A percentile compares a stretch with the other conserved stretches of the same genome.
phyloP scores from a whole-genome alignment of 1,139 yeast species.

The Entelexis paramagnoliae region DNA sequence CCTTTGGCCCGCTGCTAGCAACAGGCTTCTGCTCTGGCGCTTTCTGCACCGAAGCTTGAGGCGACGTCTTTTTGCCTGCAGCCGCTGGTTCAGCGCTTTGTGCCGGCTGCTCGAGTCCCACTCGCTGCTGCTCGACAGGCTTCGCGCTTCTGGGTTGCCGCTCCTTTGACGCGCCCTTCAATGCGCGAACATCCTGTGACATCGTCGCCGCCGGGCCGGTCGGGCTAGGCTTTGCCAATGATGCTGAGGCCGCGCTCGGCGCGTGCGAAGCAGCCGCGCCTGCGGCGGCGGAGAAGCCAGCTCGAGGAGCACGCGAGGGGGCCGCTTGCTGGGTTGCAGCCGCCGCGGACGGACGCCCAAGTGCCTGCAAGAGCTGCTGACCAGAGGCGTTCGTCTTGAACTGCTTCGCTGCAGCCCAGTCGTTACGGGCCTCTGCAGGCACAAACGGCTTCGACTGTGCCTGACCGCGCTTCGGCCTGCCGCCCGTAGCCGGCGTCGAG shows the following conservation, averaged over 20 bases:
- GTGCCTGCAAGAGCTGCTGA: neutral
- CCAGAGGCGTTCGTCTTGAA: slow-evolving; percentile 1
- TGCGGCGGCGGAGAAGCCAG: neutral
- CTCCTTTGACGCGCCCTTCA: neutral
- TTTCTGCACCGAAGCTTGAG: too few relatives aligned
- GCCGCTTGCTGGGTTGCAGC: neutral
- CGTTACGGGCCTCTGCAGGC: slow-evolving; percentile 11
- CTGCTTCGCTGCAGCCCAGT: slow-evolving; percentile 1
- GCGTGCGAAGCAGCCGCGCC: neutral
- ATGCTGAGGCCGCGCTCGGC: neutral
- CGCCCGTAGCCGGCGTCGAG: neutral
- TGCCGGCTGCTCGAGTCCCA: too few relatives aligned
- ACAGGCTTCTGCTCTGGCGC: too few relatives aligned
- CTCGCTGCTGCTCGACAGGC: neutral
- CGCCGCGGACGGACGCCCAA: neutral
- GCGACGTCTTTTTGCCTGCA: too few relatives aligned
- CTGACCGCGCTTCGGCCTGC: neutral
- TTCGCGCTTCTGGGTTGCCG: neutral
- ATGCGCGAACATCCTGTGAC: neutral
- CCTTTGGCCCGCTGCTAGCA: too few relatives aligned
- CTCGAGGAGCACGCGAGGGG: neutral
- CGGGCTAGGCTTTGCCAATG: neutral
- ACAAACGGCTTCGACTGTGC: slow-evolving; percentile 5
- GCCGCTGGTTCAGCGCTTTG: neutral
- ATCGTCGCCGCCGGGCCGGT: too few relatives aligned